Evolutionary conservation across 257 asterid genomes (phyloP).

Genomic region (Plectranthus barbatus): DNA sequence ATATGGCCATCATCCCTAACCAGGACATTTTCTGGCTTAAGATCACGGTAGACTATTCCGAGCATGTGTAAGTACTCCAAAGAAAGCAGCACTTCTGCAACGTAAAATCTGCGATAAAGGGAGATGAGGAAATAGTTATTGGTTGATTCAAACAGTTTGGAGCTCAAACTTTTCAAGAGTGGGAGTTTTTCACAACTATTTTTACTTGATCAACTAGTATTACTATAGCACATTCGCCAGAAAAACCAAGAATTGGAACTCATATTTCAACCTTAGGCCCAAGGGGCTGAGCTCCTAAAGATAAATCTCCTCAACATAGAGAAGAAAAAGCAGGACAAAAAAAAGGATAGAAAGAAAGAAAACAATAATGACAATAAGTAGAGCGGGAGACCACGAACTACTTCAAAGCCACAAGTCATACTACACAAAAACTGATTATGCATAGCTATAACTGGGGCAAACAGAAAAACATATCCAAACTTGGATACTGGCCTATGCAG

Average conservation of each 20-base stretch:
- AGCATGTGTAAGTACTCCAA: conserved; percentile 63
- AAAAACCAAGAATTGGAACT: neutral
- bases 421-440: neutral
- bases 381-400: neutral
- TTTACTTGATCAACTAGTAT: neutral
- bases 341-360: neutral
- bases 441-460: neutral
- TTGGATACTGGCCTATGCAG: neutral
- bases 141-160: neutral
- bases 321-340: neutral
- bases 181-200: neutral
- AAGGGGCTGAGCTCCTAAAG: neutral
- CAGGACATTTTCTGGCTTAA: conserved; percentile 54
- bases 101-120: conserved; percentile 41
- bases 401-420: neutral
- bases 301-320: neutral
- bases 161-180: too few relatives aligned
- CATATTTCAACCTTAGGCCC: neutral
- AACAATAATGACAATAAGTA: neutral
- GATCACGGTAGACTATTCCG: conserved; percentile 54
- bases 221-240: neutral
- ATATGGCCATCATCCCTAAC: conserved; percentile 62
- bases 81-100: conserved; percentile 53
- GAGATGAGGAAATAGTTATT: neutral
- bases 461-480: neutral